A percentile compares a stretch with the other conserved stretches of the same genome.
phyloP scores from a whole-genome alignment of 768 basidiomycete genomes.

The Lactarius psammicola region DNA sequence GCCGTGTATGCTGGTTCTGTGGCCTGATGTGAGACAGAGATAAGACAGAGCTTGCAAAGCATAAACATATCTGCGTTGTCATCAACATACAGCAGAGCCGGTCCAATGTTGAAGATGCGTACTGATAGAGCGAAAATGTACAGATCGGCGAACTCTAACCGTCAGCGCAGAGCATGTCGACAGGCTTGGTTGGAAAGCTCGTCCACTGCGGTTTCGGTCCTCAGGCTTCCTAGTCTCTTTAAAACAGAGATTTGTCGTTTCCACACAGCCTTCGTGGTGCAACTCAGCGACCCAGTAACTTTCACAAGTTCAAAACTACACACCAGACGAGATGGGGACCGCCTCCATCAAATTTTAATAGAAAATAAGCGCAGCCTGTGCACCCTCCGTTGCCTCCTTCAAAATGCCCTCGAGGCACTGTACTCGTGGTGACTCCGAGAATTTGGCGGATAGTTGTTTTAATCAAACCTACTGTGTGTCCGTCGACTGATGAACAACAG shows the following conservation, averaged over 20 bases:
- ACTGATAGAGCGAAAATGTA: slow-evolving; percentile 70
- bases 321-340: slow-evolving; percentile 71
- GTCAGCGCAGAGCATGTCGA: slow-evolving; percentile 88
- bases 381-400: slow-evolving; percentile 64
- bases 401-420: slow-evolving; percentile 75
- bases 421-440: slow-evolving; percentile 79
- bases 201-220: slow-evolving; percentile 61
- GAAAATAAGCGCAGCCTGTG: slow-evolving; percentile 56
- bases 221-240: slow-evolving; percentile 57
- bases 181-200: no score
- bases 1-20: no score
- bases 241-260: slow-evolving; percentile 80
- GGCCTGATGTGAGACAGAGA: no score
- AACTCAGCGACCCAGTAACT: background rate
- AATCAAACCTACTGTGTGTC: slow-evolving; percentile 57
- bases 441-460: no score
- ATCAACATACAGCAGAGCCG: background rate
- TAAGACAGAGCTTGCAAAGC: slow-evolving; percentile 79
- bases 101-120: slow-evolving; percentile 39
- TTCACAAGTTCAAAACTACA: slow-evolving; percentile 33
- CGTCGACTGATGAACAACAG: background rate
- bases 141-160: slow-evolving; percentile 78
- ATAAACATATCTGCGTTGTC: slow-evolving; percentile 55
- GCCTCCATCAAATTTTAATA: slow-evolving; percentile 60
- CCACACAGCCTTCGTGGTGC: slow-evolving; percentile 55